Evolutionary conservation across 2,329 filamentous ascomycete genomes (phyloP), one percentile per base, ranked within the genome.

Genomic region (Fusarium anthophilum): DNA sequence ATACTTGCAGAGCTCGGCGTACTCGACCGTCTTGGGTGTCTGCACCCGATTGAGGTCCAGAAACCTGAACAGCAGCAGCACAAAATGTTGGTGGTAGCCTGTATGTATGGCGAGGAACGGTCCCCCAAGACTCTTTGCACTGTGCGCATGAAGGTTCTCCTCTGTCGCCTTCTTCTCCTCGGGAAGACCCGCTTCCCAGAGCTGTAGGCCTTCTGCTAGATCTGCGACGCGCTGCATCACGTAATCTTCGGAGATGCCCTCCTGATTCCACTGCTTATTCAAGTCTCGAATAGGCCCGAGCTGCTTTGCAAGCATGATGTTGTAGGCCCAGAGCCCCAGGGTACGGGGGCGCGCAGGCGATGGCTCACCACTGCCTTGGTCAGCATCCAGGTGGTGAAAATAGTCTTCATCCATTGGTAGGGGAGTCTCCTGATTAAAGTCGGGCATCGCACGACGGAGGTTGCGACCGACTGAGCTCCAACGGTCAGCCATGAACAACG

Each of bases 71-170:
- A 64, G 17, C 24, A 64, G 17, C 0, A 64, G 56, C 22, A 64
- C 56, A 8, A 64, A 62, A 44, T 62, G 62, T 3, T 64, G 62
- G 17, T 62, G 56, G 44, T 63, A 63, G 37, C 61, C 61, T 43
- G 61, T 63, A n/a, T 63, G 61, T 43, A 63, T 63, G 44, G 38
- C 56, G 22, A 64, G 62, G 44, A 62, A 64, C 24, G 62, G 62
- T 8, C 56, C 62, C 30, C 62, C 62, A 17, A 62, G 56, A 15
- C 30, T 45, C n/a, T 64, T 64, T 1, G 24, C 62, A 51, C 55
- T 64, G 26, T 63, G 61, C 30, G 37, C 55, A 20, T 8, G 37
- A 35, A 63, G 61, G 13, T 63, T 64, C 28, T 62, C 56, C 30
- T 64, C 62, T 26, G 62, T 62, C 3, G 56, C 56, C 4, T 64